A percentile compares a stretch with the other conserved stretches of the same genome.
These are phyloP conservation scores for Entomophthora muscae DNA, from an alignment of 371 early-diverging fungal genomes.

Conservation along the genomic window DNA sequence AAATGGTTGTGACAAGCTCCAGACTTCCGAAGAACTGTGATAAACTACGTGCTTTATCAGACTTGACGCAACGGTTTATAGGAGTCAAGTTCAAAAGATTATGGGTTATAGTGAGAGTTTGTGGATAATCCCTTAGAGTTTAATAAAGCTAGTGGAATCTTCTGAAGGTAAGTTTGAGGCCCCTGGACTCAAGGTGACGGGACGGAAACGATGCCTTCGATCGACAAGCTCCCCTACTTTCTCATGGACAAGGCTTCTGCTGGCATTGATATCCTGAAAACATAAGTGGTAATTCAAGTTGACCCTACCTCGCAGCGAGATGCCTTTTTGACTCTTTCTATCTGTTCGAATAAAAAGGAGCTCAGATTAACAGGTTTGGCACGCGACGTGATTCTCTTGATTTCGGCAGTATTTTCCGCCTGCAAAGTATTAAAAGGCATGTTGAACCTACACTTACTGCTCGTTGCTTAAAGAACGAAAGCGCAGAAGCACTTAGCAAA, in stretches of 20 bases:
- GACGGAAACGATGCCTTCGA: neutral
- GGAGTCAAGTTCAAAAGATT: too few relatives aligned
- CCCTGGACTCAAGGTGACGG: too few relatives aligned
- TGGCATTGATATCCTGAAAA: neutral
- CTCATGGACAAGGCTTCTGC: neutral
- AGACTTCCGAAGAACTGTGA: too few relatives aligned
- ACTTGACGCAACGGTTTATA: too few relatives aligned
- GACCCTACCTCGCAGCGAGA: neutral
- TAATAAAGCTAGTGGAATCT: too few relatives aligned
- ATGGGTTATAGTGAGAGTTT: too few relatives aligned
- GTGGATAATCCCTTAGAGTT: too few relatives aligned
- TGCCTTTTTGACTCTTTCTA: neutral
- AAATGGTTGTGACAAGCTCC: too few relatives aligned
- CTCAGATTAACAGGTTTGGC: neutral
- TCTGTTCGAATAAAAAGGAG: neutral
- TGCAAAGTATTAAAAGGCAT: neutral
- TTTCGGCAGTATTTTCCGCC: neutral
- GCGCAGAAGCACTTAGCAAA: neutral
- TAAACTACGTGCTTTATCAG: too few relatives aligned
- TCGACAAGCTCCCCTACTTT: neutral
- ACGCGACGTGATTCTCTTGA: neutral
- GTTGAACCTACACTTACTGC: neutral
- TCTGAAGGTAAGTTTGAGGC: too few relatives aligned
- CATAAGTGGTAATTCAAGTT: neutral
- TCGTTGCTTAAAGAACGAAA: neutral